Evolutionary conservation across 2,329 filamentous ascomycete species (phyloP), one percentile per base, ranked within the genome.

Genomic region (Phyllosticta citriasiana): DNA sequence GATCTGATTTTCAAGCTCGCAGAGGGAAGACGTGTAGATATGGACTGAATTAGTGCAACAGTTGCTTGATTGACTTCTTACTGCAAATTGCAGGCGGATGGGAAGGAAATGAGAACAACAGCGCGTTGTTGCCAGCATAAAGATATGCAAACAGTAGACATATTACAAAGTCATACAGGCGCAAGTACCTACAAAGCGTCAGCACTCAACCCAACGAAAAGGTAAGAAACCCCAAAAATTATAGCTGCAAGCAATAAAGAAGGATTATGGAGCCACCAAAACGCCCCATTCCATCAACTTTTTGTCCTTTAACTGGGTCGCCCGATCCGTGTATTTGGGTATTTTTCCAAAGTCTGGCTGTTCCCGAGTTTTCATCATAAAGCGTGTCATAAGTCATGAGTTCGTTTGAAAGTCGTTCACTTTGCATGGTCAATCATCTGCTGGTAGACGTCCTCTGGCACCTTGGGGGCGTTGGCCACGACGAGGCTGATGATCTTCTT

Each of bases 401-500:
- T 51, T 51, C 35, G 9, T 55, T 30, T 55, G 19, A 33, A 22
- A 14, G 33, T 40, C 6, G 33, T 24, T 81, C 74, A 92, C 69
- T 88, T 88, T 6, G 93, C 93, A 73, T 99, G 94, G 51, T 82
- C 81, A 57, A 97, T 86, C 69, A 99, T 91, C 72, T 96, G 90
- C 57, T 88, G 86, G 71, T 97, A 99, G 55, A 97, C 81, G 66
- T 95, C 88, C 64, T 91, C 86, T 1, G 94, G 93, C 60, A 99
- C 91, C 79, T 92, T 94, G 67, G 88, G 87, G 62, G 96, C 88
- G 68, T 97, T 88, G 58, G 87, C 86, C 67, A 97, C 85, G 0
- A 93, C 93, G 61, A 95, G 83, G 54, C 85, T 85, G 72, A 95
- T 94, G 69, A 96, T 88, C 66, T 88, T 85, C 67, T 90, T 87